phyloP scores from a whole-genome alignment of 2,329 filamentous ascomycete species.

The Colletotrichum scovillei region DNA sequence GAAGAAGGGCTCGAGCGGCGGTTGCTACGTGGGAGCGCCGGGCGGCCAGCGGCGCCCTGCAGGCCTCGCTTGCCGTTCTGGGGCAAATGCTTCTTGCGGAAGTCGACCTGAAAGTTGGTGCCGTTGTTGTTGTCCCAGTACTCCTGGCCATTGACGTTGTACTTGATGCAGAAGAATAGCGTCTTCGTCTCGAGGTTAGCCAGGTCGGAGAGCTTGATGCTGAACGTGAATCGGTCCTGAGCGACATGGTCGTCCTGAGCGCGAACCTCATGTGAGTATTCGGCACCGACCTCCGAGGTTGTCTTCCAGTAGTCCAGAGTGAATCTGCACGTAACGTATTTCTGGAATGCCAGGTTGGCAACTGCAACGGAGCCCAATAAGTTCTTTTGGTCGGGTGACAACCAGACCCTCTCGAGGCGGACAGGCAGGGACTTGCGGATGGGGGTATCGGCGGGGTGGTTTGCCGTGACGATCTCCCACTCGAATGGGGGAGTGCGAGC shows the following conservation, averaged over 20 bases:
- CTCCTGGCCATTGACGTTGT: conserved; percentile 84
- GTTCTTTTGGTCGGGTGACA: conserved; percentile 88
- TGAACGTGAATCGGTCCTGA: conserved; percentile 92
- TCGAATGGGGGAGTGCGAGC: conserved; percentile 70
- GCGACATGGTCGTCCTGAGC: conserved; percentile 60
- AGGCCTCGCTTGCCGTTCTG: conserved; percentile 68
- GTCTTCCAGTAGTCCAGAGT: conserved; percentile 99
- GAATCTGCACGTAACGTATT: conserved; percentile 90
- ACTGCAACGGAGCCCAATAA: conserved; percentile 87
- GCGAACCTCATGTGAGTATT: conserved; percentile 75
- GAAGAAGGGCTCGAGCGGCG: conserved; percentile 57
- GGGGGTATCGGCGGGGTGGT: conserved; percentile 68
- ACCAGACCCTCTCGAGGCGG: conserved; percentile 86
- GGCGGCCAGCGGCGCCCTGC: conserved; percentile 61
- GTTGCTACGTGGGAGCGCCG: conserved; percentile 75
- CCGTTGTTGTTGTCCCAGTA: conserved; percentile 94
- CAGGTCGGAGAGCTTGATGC: conserved; percentile 90
- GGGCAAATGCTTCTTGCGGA: conserved; percentile 80
- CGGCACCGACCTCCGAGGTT: conserved; percentile 91
- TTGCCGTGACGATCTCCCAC: conserved; percentile 88
- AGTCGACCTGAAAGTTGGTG: conserved; percentile 94
- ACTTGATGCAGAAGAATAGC: conserved; percentile 90
- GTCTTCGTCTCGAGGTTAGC: conserved; percentile 94
- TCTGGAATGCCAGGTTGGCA: conserved; percentile 90
- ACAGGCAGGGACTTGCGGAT: conserved; percentile 74